Base-by-base conservation (phyloP, 495 filamentous ascomycete species). In the Aspergillus carlsbadensis region DNA sequence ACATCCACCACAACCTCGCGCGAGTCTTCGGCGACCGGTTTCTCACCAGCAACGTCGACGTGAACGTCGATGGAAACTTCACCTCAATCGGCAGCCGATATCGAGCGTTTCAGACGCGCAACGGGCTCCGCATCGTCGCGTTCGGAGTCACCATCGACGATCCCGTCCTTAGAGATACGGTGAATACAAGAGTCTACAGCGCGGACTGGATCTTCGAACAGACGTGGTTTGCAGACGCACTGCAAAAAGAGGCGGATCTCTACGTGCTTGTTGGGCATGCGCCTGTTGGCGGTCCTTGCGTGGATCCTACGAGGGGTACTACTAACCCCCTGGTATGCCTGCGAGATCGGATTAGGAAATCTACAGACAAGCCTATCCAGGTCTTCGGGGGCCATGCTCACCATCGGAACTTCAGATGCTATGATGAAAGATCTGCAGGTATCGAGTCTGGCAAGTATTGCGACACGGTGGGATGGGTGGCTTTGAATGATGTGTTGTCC, bases 381-480 rank as follows among this genome's bases (percentile, higher is more conserved):
- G 54, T 67, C 17, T 72, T 77, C 54, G 74, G 71, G n/a, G 74
- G 72, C 18, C 74, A 77, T 47, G 69, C 66, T 1, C 72, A 75
- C 33, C 56, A 69, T 26, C 63, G 74, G 5, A 67, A 77, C 41
- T 74, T 73, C 34, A 59, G 49, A 11, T 63, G 74, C 14, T 77
- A 69, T 49, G 71, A 75, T 52, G 47, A 62, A 17, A 65, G 56
- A 44, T 54, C 70, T 7, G 71, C 71, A 5, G 72, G 60, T 1
- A 42, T 75, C 10, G 68, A 74, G 54, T 70, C 72, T 22, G 71
- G 70, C 10, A 65, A 71, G 43, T 74, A 77, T 61, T 68, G 72
- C 58, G 74, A 79, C 56, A 77, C 73, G 1, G 64, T 78, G 14
- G 73, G 74, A 14, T 79, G 68, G 69, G 50, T 76, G 31, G 65